Percentiles rank a stretch among this genome's conserved stretches.
These are phyloP conservation scores for Quercus cerris DNA, from an alignment of 306 rosid species.

Conservation along the genomic window DNA sequence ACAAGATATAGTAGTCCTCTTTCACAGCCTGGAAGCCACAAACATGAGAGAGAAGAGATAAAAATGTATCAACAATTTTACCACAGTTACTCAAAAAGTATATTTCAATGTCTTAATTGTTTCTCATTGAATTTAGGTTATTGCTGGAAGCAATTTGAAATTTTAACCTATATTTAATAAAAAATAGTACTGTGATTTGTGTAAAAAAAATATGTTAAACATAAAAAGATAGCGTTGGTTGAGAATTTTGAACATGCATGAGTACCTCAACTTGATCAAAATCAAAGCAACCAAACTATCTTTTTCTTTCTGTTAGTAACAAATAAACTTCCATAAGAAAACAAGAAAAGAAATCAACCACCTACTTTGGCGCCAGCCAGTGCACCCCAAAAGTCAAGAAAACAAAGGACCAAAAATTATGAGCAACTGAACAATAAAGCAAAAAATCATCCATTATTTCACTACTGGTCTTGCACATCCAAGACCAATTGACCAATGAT, in stretches of 20 bases:
- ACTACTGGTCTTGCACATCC: too few species aligned
- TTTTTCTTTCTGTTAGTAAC: too few species aligned
- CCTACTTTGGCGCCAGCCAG: too few species aligned
- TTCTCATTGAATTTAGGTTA: background rate
- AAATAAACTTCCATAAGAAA: too few species aligned
- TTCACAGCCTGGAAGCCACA: background rate
- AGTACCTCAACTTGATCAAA: background rate
- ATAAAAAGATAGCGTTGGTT: background rate
- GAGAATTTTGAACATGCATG: background rate
- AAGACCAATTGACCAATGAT: too few species aligned
- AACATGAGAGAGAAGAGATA: background rate
- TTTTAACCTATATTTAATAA: background rate
- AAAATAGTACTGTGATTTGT: background rate
- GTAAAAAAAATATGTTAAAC: background rate
- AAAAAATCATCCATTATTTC: too few species aligned
- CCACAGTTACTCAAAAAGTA: background rate
- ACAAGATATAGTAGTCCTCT: background rate
- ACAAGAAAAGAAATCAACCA: too few species aligned
- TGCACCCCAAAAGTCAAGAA: too few species aligned
- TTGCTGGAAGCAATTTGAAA: background rate
- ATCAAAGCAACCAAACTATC: background rate
- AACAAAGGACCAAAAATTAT: too few species aligned
- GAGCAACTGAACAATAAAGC: too few species aligned
- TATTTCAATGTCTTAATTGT: background rate
- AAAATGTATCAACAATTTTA: background rate